Evolutionary conservation across 305 asterid species (phyloP).

Genomic region (Lippia alba): DNA sequence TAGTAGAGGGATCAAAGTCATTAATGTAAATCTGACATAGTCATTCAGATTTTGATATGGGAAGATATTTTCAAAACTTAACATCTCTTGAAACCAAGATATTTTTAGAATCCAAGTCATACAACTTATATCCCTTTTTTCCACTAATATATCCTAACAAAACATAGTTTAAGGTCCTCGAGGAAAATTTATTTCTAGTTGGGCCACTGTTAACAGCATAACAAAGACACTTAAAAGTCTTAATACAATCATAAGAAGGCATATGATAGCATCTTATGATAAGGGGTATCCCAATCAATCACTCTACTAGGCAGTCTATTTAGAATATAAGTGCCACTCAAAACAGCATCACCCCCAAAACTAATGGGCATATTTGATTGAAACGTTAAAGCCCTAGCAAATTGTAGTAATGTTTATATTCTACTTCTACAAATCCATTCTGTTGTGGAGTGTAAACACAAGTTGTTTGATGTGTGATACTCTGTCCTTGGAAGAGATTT

Average conservation of each 20-base stretch:
- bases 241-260: not conserved
- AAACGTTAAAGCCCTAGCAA: not conserved
- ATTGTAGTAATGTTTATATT: not conserved
- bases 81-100: no score
- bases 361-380: not conserved
- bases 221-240: conserved; percentile 16
- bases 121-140: conserved; percentile 3
- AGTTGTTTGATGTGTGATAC: not conserved
- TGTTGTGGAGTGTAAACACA: conserved; percentile 17
- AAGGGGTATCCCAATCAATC: not conserved
- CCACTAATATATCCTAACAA: not conserved
- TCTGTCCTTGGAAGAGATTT: not conserved
- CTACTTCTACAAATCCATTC: conserved; percentile 8
- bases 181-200: not conserved
- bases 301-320: not conserved
- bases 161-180: not conserved
- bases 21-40: no score
- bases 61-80: no score
- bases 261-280: not conserved
- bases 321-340: not conserved
- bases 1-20: no score
- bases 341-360: not conserved
- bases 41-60: no score
- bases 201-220: not conserved
- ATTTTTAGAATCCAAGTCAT: no score